A percentile compares a stretch with the other conserved stretches of the same genome.
These are phyloP conservation scores for Maudiozyma bulderi DNA, from an alignment of 805 yeast species.

Conservation along the genomic window DNA sequence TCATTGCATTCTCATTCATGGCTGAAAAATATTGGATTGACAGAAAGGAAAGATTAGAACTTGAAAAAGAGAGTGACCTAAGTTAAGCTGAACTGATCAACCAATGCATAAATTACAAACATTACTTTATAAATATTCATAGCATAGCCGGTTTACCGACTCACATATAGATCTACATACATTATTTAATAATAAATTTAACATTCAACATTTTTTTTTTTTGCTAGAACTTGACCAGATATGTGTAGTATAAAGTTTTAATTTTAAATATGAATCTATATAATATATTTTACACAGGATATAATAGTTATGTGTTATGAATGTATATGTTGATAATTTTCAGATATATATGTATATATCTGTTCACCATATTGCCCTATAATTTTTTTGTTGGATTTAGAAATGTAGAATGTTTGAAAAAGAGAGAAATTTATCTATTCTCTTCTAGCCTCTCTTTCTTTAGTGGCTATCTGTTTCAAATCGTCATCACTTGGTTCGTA, in stretches of 20 bases:
- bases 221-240: no score
- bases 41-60: constrained; percentile 3
- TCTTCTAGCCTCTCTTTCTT: constrained; percentile 42
- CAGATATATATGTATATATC: no score
- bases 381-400: no score
- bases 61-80: background rate
- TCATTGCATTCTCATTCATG: constrained; percentile 11
- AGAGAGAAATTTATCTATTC: background rate
- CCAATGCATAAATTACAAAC: background rate
- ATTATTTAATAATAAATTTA: background rate
- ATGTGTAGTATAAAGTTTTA: no score
- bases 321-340: no score
- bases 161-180: background rate
- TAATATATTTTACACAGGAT: no score
- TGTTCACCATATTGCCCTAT: no score
- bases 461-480: constrained; percentile 53
- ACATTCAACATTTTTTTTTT: no score
- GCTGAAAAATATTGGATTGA: constrained; percentile 8
- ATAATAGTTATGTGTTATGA: no score
- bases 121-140: background rate
- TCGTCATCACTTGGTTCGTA: constrained; percentile 86
- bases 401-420: no score
- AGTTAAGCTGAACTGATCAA: background rate
- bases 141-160: background rate
- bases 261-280: no score